A percentile compares a stretch with the other conserved stretches of the same genome.
Evolutionary conservation across 2,329 filamentous ascomycete species (phyloP).

Genomic region (Exophiala sp.): DNA sequence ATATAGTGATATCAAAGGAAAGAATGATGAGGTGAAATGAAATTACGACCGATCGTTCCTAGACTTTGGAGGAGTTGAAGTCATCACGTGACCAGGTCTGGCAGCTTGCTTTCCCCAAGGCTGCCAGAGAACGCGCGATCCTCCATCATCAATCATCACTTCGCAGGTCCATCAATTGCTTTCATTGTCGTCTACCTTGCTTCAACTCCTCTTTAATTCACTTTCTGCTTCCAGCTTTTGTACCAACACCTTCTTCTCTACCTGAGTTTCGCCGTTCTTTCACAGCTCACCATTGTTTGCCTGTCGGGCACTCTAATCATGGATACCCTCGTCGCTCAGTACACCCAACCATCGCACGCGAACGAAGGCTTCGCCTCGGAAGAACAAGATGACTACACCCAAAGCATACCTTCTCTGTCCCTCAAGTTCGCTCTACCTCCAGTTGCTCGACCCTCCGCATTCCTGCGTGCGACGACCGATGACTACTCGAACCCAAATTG

Average conservation of each 20-base stretch:
- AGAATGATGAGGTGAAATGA: no score
- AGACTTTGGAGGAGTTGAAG: no score
- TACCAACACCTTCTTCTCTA: conserved; percentile 9
- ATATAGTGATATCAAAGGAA: background rate
- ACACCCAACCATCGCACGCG: conserved; percentile 74
- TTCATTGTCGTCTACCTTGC: conserved; percentile 8
- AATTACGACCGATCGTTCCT: no score
- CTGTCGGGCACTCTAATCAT: conserved; percentile 49
- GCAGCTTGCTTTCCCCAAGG: no score
- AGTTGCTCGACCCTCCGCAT: conserved; percentile 76
- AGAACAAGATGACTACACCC: conserved; percentile 69
- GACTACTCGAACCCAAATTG: conserved; percentile 95
- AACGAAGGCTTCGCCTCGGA: conserved; percentile 70
- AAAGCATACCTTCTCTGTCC: conserved; percentile 71
- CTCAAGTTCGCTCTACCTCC: conserved; percentile 95
- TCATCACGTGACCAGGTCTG: no score
- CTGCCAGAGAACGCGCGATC: background rate
- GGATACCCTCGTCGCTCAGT: conserved; percentile 90
- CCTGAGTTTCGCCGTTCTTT: background rate
- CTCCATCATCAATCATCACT: background rate
- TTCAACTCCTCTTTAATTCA: background rate
- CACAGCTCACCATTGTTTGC: background rate
- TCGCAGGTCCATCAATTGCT: conserved; percentile 1
- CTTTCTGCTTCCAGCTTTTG: conserved; percentile 5
- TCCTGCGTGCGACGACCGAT: conserved; percentile 95